Evolutionary conservation across 306 rosid genomes (phyloP).

Genomic region (Pterocarpus macrocarpus): DNA sequence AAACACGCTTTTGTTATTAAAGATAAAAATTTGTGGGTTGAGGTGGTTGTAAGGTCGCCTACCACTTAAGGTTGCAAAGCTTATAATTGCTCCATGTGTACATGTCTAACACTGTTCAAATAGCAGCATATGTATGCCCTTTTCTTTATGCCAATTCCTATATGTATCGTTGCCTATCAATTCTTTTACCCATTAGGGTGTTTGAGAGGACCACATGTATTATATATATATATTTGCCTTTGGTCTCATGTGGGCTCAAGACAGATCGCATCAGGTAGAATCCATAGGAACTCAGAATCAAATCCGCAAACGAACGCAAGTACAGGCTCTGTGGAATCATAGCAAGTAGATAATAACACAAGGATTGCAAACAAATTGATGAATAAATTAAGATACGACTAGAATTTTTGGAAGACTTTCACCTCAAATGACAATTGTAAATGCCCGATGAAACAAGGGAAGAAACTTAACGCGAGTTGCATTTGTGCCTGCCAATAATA

Average conservation of each 20-base stretch:
- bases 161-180: conserved; percentile 21
- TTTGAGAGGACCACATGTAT: conserved; percentile 47
- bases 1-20: background rate
- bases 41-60: conserved; percentile 62
- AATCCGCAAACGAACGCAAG: background rate
- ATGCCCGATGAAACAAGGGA: background rate
- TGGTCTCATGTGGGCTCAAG: conserved; percentile 42
- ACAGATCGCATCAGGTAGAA: background rate
- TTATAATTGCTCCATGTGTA: conserved; percentile 48
- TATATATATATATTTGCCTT: conserved; percentile 14
- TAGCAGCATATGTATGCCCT: conserved; percentile 25
- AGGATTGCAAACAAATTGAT: conserved; percentile 5
- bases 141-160: conserved; percentile 48
- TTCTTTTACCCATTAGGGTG: conserved; percentile 36
- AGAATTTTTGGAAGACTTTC: background rate
- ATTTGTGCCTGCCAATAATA: background rate
- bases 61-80: conserved; percentile 46
- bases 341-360: background rate
- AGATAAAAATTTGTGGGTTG: conserved; percentile 43
- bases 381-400: background rate
- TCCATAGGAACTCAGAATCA: conserved; percentile 1
- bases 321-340: conserved; percentile 34
- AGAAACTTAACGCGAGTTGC: background rate
- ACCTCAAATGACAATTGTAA: background rate
- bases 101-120: conserved; percentile 39